Conservation (phyloP, 1,284 basidiomycete genomes). For the Cutaneotrichosporon sp. region DNA sequence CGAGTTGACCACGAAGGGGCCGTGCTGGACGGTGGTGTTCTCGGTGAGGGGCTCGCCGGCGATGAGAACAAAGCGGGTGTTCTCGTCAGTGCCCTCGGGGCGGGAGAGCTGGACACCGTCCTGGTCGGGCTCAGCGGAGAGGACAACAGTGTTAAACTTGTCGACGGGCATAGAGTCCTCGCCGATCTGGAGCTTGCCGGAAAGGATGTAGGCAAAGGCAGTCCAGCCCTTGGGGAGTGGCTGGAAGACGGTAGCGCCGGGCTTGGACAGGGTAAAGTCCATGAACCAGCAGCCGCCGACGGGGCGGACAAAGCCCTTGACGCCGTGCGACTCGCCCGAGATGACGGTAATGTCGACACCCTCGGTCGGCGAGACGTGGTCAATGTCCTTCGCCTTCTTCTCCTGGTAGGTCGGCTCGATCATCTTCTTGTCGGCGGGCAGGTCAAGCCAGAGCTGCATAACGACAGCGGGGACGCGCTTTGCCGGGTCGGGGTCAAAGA, state of each 20-base stretch:
- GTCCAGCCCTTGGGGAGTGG: constrained; percentile 79
- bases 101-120: constrained; percentile 43
- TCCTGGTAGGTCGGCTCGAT: constrained; percentile 56
- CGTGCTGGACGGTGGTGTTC: constrained; percentile 68
- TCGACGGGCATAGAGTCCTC: constrained; percentile 53
- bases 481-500: constrained; percentile 59
- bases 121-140: constrained; percentile 41
- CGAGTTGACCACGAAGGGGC: constrained; percentile 67
- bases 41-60: constrained; percentile 81
- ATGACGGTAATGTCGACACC: constrained; percentile 78
- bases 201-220: constrained; percentile 68
- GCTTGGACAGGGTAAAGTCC: constrained; percentile 66
- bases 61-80: constrained; percentile 69
- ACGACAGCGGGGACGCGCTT: constrained; percentile 51
- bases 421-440: constrained; percentile 83
- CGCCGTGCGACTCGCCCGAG: constrained; percentile 78
- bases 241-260: constrained; percentile 70
- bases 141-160: constrained; percentile 67
- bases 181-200: constrained; percentile 56
- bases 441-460: constrained; percentile 89
- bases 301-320: constrained; percentile 76
- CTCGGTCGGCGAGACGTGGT: constrained; percentile 63
- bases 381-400: constrained; percentile 44
- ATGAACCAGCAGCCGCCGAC: constrained; percentile 92
- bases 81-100: constrained; percentile 53